Evolutionary conservation across 768 basidiomycete species (phyloP), one percentile per base, ranked within the genome.

Genomic region (Podaxis sp.): DNA sequence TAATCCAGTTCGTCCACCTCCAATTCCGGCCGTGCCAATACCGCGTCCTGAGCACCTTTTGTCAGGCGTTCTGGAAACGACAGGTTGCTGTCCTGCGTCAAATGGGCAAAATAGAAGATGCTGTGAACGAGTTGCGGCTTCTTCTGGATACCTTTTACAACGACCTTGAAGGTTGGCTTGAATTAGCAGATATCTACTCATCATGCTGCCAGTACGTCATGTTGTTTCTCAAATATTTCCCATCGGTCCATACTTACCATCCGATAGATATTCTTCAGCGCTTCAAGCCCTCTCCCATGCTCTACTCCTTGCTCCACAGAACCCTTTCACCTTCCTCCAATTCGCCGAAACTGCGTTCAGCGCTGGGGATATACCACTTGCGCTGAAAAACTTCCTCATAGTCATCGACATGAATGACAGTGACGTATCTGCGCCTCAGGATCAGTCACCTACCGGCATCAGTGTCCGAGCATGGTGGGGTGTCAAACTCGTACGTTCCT

Each of bases 331-430:
- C 40, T 81, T 86, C 60, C 80, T 95, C n/a, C 88, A 89, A 64
- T 88, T 86, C 52, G 94, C 93, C 0, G 94, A 97, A 72, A 93
- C 90, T 7, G 92, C 91, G 0, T 94, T 91, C 69, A 91, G 91
- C 0, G 79, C 85, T 0, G 83, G 81, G 1, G 92, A 95, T 70
- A 68, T 91, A 21, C 82, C 89, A 0, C 77, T 93, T 6, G 86
- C 93, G 1, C 76, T 93, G 56, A 90, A 91, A 71, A 86, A 85
- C 77, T 94, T 86, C 76, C 82, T 95, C 5, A 77, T 87, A 32
- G 87, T 85, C 0, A 78, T 90, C 10, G 93, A 95, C 66, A 93
- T 94, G 89, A 80, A 79, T 2, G 87, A 88, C 38, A 75, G 74
- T 4, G 86, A 84, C 60, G 77, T 80, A 50, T 77, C 77, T 2